Evolutionary conservation across 2,329 filamentous ascomycete genomes (phyloP).

Genomic region (Xylaria sp.): DNA sequence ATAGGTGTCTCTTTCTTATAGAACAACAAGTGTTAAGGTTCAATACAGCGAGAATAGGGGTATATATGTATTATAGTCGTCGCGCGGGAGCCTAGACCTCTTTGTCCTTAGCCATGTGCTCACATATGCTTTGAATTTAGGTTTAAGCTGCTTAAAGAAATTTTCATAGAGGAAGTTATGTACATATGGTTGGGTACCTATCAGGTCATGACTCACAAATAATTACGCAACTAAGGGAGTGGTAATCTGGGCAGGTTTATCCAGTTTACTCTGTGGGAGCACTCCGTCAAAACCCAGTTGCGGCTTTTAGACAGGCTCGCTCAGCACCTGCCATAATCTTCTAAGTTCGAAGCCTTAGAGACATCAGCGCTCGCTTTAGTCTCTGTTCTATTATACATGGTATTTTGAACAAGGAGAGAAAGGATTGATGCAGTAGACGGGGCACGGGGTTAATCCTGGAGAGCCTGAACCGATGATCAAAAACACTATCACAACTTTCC

Average conservation of each 20-base stretch:
- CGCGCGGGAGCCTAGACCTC: no score
- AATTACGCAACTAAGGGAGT: slow-evolving; percentile 27
- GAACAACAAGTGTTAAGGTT: no score
- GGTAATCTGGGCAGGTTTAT: slow-evolving; percentile 44
- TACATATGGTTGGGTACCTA: slow-evolving; percentile 17
- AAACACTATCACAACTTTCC: no score
- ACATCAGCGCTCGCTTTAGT: no score
- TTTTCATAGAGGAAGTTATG: slow-evolving; percentile 18
- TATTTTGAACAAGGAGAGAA: neutral
- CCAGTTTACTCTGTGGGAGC: slow-evolving; percentile 39
- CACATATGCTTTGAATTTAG: no score
- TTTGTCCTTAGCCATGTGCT: no score
- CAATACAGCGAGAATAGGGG: no score
- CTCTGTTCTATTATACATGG: no score
- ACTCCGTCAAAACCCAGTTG: slow-evolving; percentile 9
- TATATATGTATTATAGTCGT: no score
- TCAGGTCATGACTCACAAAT: slow-evolving; percentile 1
- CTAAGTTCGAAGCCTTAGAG: slow-evolving; percentile 14
- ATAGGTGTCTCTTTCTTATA: neutral
- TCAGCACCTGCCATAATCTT: neutral
- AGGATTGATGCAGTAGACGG: neutral
- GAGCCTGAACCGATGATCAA: no score
- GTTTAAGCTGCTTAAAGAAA: no score
- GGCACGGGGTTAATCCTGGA: no score
- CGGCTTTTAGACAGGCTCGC: slow-evolving; percentile 19